Evolutionary conservation across 805 yeast species (phyloP).

Genomic region (Metschnikowia lachancei): DNA sequence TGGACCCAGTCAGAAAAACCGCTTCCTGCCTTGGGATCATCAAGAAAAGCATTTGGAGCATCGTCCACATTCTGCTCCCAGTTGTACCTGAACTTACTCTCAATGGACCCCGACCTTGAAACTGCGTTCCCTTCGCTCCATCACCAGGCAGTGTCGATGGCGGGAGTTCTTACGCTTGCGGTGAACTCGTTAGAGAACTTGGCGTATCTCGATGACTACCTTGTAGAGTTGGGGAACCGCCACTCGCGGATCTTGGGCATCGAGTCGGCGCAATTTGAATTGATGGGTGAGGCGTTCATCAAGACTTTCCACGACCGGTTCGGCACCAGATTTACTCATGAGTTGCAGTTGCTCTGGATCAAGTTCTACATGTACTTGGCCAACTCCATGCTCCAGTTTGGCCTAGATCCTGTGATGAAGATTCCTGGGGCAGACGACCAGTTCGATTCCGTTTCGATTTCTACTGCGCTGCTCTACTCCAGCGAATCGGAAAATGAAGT

Average conservation of each 20-base stretch:
- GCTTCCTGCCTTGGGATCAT: slow-evolving; percentile 11
- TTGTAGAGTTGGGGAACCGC: slow-evolving; percentile 64
- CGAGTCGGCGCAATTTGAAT: slow-evolving; percentile 62
- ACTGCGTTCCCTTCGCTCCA: slow-evolving; percentile 67
- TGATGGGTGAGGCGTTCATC: slow-evolving; percentile 71
- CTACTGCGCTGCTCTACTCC: slow-evolving; percentile 12
- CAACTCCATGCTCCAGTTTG: slow-evolving; percentile 61
- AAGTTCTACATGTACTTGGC: slow-evolving; percentile 66
- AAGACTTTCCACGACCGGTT: slow-evolving; percentile 68
- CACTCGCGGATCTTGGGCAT: slow-evolving; percentile 75
- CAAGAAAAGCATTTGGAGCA: slow-evolving; percentile 23
- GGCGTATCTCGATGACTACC: slow-evolving; percentile 53
- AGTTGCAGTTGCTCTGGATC: slow-evolving; percentile 69
- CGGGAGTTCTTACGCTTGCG: slow-evolving; percentile 71
- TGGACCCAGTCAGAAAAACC: slow-evolving; percentile 14
- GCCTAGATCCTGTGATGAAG: slow-evolving; percentile 47
- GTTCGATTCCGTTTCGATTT: background rate
- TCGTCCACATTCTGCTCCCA: slow-evolving; percentile 69
- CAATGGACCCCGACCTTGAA: slow-evolving; percentile 60
- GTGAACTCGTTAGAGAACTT: slow-evolving; percentile 63
- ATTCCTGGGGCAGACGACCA: slow-evolving; percentile 7
- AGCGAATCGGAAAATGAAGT: slow-evolving; percentile 7
- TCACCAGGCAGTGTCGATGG: slow-evolving; percentile 78
- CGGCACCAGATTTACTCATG: slow-evolving; percentile 50
- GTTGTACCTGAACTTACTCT: slow-evolving; percentile 65